Conservation (phyloP, 208 protist species). For the Acanthamoeba triangularis region DNA sequence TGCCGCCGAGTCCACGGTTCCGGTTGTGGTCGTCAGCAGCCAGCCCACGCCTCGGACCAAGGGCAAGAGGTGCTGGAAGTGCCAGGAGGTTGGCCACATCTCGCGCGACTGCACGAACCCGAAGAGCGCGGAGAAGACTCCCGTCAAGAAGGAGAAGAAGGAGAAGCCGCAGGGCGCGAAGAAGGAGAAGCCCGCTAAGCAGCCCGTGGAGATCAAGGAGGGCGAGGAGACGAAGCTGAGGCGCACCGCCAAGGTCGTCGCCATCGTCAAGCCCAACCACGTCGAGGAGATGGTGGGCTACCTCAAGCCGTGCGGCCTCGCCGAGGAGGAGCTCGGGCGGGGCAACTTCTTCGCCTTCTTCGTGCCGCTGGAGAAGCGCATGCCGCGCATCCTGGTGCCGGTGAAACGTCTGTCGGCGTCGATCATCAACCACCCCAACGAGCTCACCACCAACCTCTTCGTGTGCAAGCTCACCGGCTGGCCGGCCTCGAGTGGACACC, state of each 20-base stretch:
- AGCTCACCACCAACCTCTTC: conserved; percentile 76
- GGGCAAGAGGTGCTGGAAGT: conserved; percentile 60
- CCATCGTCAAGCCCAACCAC: conserved; percentile 79
- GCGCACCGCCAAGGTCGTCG: conserved; percentile 77
- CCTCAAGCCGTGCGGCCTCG: conserved; percentile 76
- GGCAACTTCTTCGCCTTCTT: conserved; percentile 79
- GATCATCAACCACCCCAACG: conserved; percentile 58
- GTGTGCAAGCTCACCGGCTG: conserved; percentile 77
- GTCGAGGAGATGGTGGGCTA: conserved; percentile 76
- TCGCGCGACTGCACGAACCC: conserved; percentile 58
- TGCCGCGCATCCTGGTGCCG: conserved; percentile 51
- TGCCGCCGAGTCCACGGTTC: neutral
- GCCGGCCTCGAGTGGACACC: conserved; percentile 59
- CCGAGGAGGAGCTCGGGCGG: conserved; percentile 77
- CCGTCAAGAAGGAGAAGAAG: conserved; percentile 59
- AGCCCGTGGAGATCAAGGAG: neutral
- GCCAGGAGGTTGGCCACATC: conserved; percentile 19
- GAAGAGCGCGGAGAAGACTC: neutral
- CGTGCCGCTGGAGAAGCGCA: conserved; percentile 68
- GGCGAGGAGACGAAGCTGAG: conserved; percentile 50
- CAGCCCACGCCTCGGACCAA: neutral
- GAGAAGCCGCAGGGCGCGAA: neutral
- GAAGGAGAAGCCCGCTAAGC: neutral
- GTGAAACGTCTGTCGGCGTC: conserved; percentile 61
- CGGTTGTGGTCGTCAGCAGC: neutral